Base-by-base conservation (phyloP, 495 filamentous ascomycete genomes). In the Aspergillus avenaceus region DNA sequence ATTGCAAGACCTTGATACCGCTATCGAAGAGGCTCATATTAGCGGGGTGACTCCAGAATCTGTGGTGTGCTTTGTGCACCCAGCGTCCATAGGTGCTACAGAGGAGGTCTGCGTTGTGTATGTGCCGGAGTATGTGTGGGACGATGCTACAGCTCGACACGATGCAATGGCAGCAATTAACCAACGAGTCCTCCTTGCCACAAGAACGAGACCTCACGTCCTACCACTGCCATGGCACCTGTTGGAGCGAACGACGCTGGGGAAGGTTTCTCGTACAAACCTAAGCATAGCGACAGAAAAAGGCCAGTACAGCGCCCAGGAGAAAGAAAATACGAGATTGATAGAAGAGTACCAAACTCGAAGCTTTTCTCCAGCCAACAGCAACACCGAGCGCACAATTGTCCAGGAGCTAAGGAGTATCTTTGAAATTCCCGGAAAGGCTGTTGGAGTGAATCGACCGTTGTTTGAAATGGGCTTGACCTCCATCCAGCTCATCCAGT, bases 241-340 rank as follows among this genome's bases (percentile, higher is more conserved):
- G 3, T 24, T 58, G 34, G 54, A 47, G 5, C 55, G 55, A 26
- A 37, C 13, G n/a, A 25, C 55, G 4, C 56, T 80, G n/a, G 78
- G 76, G 0, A 81, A 81, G 57, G 32, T 79, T 12, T 75, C 76
- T 3, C 61, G 72, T 1, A 28, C 62, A n/a, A 77, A 76, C 49
- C 55, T 78, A 26, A 62, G 56, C 29, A 18, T 25, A 7, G 38
- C 47, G 2, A 45, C 50, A 4, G 45, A 50, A 13, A 29, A 34
- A 0, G 56, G 56, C 11, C 29, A 46, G 0, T 58, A 43, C 45
- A 43, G 31, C 8, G 29, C 6, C 0, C 32, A 58, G 4, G 32
- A 55, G 21, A 50, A 50, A 16, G 25, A 38, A 5, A 72, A 70
- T 38, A 48, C 61, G 27, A 56, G 59, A 24, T 28, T 54, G 31